Evolutionary conservation across 108 stramenopile species (phyloP).

Genomic region (Craspedostauros australis): DNA sequence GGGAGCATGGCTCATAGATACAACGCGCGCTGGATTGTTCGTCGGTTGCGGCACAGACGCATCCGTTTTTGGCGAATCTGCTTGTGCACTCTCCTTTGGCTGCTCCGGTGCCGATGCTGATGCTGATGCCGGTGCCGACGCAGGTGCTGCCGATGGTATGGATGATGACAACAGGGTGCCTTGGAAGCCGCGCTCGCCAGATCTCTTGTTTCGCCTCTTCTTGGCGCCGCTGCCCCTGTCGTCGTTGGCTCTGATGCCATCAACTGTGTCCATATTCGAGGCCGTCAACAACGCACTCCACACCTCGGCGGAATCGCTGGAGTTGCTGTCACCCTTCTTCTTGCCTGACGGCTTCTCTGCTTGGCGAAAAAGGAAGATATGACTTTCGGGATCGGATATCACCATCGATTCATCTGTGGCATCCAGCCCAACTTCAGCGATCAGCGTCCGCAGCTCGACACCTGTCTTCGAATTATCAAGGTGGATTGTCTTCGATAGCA

Average conservation of each 20-base stretch:
- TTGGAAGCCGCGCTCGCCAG: conserved; percentile 33
- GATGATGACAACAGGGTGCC: conserved; percentile 37
- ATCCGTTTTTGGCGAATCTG: too few species aligned
- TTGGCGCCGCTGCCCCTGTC: not conserved
- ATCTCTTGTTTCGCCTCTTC: conserved; percentile 10
- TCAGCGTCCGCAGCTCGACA: not conserved
- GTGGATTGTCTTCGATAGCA: conserved; percentile 3
- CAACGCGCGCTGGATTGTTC: too few species aligned
- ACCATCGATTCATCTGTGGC: not conserved
- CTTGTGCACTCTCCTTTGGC: too few species aligned
- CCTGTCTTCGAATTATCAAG: conserved; percentile 1
- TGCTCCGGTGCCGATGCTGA: too few species aligned
- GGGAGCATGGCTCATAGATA: too few species aligned
- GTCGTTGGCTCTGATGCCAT: not conserved
- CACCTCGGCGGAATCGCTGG: too few species aligned
- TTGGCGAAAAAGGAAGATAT: conserved; percentile 8
- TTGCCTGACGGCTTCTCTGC: conserved; percentile 1
- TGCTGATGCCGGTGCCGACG: too few species aligned
- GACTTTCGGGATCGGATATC: not conserved
- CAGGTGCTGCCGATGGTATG: too few species aligned
- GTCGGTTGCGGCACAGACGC: too few species aligned
- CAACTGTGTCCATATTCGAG: conserved; percentile 6
- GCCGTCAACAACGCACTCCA: conserved; percentile 23
- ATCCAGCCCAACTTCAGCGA: not conserved
- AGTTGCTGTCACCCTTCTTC: conserved; percentile 1